These are phyloP conservation scores for Zymoseptoria brevis DNA, from an alignment of 2,329 filamentous ascomycete genomes.

Conservation along the genomic window DNA sequence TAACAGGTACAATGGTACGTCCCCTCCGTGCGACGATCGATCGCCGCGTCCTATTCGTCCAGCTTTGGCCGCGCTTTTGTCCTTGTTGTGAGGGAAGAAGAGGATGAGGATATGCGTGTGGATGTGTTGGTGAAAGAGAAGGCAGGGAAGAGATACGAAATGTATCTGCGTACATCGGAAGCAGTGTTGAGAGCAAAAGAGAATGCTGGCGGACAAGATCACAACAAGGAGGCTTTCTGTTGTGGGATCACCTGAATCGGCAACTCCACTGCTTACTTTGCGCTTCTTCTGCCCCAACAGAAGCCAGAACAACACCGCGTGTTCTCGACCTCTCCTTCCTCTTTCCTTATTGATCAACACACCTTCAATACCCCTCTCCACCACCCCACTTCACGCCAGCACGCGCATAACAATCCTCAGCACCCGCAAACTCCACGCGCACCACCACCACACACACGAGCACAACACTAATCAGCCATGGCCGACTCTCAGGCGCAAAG, in stretches of 20 bases:
- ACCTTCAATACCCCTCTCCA: neutral
- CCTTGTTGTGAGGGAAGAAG: neutral
- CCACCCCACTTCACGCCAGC: neutral
- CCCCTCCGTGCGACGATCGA: neutral
- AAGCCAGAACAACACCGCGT: neutral
- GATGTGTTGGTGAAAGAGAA: neutral
- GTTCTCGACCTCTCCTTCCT: neutral
- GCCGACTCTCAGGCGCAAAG: slow-evolving; percentile 56
- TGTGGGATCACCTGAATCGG: neutral
- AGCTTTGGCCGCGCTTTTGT: neutral
- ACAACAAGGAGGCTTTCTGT: neutral
- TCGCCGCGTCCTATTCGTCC: neutral
- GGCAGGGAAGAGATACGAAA: neutral
- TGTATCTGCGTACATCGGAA: neutral
- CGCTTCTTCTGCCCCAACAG: neutral
- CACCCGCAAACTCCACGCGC: neutral
- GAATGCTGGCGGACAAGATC: neutral
- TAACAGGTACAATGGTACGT: neutral
- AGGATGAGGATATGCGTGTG: neutral
- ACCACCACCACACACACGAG: neutral
- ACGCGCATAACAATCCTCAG: neutral
- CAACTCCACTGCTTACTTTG: neutral
- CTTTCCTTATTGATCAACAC: neutral
- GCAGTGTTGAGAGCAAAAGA: neutral
- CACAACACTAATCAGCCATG: slow-evolving; percentile 13